These are phyloP conservation scores for Stemphylium vesicarium DNA, from an alignment of 2,329 filamentous ascomycete genomes.

Conservation along the genomic window DNA sequence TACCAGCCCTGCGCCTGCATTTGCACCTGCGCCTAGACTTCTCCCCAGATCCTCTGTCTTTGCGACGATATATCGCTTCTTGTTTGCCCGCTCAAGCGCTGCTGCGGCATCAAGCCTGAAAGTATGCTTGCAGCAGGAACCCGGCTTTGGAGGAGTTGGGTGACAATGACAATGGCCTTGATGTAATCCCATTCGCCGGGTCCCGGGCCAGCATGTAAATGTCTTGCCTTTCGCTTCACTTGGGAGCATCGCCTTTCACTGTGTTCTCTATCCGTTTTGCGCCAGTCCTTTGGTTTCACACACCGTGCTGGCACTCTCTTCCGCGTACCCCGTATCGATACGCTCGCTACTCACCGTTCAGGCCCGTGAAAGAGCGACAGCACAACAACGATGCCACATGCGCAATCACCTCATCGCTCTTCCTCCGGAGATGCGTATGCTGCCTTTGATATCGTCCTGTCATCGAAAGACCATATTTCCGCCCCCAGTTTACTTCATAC, in stretches of 20 bases:
- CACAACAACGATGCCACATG: conserved; percentile 41
- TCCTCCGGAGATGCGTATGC: conserved; percentile 29
- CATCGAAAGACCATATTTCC: conserved; percentile 25
- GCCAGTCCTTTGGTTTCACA: conserved; percentile 39
- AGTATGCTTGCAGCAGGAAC: conserved; percentile 43
- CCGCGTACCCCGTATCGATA: conserved; percentile 25
- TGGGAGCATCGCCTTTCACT: conserved; percentile 28
- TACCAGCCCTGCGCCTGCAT: conserved; percentile 15
- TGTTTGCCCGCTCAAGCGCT: conserved; percentile 37
- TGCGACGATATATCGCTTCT: conserved; percentile 22
- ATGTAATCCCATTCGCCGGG: conserved; percentile 30
- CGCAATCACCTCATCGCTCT: conserved; percentile 35
- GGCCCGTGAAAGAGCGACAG: conserved; percentile 32
- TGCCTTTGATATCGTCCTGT: conserved; percentile 21
- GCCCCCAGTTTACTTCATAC: conserved; percentile 19
- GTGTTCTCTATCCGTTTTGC: conserved; percentile 18
- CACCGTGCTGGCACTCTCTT: conserved; percentile 36
- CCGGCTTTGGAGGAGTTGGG: conserved; percentile 22
- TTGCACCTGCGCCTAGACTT: conserved; percentile 4
- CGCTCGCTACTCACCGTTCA: conserved; percentile 15
- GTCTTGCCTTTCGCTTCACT: conserved; percentile 43
- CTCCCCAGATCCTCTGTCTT: conserved; percentile 5
- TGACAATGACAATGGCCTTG: conserved; percentile 39
- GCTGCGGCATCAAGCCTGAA: conserved; percentile 35
- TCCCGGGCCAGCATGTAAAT: conserved; percentile 37